Evolutionary conservation across 2,329 filamentous ascomycete genomes (phyloP).

Genomic region (Fusarium oxysporum): DNA sequence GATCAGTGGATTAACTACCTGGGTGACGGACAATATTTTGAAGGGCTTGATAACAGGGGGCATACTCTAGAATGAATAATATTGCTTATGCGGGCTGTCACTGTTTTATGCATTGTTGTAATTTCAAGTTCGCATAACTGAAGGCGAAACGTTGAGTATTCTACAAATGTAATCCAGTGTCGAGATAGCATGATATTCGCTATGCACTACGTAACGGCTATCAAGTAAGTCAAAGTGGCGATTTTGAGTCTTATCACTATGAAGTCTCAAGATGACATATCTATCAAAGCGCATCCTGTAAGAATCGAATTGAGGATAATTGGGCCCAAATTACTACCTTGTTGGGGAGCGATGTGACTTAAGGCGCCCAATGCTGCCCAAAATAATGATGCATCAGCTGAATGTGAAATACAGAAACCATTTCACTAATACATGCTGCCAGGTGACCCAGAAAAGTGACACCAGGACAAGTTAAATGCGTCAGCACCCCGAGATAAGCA

Average conservation of each 20-base stretch:
- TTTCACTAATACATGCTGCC: fast-evolving
- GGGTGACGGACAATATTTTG: not conserved
- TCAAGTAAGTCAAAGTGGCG: too few relatives aligned
- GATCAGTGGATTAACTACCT: fast-evolving
- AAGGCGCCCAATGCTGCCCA: not conserved
- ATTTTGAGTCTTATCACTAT: too few relatives aligned
- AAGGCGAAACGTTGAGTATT: not conserved
- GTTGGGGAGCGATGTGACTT: fast-evolving
- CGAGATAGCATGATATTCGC: too few relatives aligned
- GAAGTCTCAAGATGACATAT: not conserved
- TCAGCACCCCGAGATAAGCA: not conserved
- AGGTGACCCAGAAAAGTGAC: not conserved
- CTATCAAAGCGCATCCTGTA: not conserved
- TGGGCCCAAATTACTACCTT: not conserved
- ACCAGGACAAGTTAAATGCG: fast-evolving
- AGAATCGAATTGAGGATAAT: not conserved
- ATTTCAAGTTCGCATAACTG: fast-evolving
- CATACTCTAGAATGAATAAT: fast-evolving
- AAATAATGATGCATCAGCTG: fast-evolving
- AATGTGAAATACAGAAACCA: not conserved
- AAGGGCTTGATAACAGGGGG: not conserved
- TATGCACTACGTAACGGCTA: too few relatives aligned
- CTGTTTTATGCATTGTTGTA: not conserved
- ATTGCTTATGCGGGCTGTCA: fast-evolving
- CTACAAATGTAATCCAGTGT: not conserved